Conservation (phyloP, 345 rosid species). For the Psidium guajava region DNA sequence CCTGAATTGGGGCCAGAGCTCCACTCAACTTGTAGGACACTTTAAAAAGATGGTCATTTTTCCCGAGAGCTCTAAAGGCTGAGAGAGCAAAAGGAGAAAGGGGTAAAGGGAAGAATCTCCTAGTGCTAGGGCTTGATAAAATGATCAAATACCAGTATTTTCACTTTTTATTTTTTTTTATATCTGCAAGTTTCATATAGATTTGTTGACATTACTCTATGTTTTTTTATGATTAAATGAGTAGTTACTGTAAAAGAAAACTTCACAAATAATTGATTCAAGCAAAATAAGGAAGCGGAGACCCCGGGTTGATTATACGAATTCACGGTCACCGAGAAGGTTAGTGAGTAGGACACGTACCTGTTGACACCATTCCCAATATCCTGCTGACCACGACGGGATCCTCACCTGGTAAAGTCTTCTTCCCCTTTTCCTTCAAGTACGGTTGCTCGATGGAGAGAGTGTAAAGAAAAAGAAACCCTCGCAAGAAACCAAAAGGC, state of each 20-base stretch:
- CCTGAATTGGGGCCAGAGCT: background rate
- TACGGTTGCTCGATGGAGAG: too few species aligned
- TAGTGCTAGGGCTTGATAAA: background rate
- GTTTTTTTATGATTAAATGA: background rate
- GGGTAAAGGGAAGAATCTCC: background rate
- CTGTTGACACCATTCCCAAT: too few species aligned
- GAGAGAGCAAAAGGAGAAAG: background rate
- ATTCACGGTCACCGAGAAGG: too few species aligned
- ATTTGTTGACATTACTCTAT: background rate
- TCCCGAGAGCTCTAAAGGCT: background rate
- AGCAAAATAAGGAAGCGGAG: too few species aligned
- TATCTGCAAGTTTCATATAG: background rate
- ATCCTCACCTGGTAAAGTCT: too few species aligned
- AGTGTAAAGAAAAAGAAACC: too few species aligned
- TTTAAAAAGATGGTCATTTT: background rate
- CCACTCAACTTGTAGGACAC: background rate
- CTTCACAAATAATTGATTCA: too few species aligned
- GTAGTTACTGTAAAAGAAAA: background rate
- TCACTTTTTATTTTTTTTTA: background rate
- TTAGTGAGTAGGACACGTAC: too few species aligned
- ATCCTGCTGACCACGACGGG: too few species aligned
- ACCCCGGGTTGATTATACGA: too few species aligned
- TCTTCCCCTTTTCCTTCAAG: too few species aligned
- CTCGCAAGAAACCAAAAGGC: too few species aligned
- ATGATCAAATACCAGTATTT: background rate